These are phyloP conservation scores for Debaryomyces castellii DNA, from an alignment of 805 yeast genomes.

Conservation along the genomic window DNA sequence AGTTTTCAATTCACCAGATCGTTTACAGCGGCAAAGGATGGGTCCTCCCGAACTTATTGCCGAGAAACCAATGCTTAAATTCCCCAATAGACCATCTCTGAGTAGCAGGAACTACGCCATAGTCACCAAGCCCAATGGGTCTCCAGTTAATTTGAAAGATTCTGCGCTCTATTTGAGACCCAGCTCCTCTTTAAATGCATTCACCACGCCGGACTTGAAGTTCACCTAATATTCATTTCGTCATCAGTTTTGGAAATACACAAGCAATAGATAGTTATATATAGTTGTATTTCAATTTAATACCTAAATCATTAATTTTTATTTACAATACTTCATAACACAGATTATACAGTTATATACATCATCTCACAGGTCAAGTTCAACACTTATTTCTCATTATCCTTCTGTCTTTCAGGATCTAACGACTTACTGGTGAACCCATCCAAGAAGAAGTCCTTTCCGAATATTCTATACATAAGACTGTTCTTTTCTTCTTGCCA, in stretches of 20 bases:
- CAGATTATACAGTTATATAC: background rate
- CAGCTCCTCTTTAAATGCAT: conserved; percentile 11
- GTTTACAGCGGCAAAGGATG: background rate
- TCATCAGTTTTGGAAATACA: no score
- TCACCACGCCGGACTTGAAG: conserved; percentile 17
- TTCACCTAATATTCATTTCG: background rate
- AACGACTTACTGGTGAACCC: conserved; percentile 45
- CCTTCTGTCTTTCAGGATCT: conserved; percentile 8
- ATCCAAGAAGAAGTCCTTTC: conserved; percentile 41
- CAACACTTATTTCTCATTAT: background rate
- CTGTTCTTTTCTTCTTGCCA: conserved; percentile 40
- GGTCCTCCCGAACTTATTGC: conserved; percentile 9
- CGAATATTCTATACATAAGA: conserved; percentile 37
- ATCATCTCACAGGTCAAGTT: no score
- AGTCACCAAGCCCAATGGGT: conserved; percentile 5
- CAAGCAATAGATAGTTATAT: no score
- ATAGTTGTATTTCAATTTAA: no score
- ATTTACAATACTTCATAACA: background rate
- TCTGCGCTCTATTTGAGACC: conserved; percentile 1
- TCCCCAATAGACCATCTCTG: background rate
- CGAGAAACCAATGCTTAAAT: background rate
- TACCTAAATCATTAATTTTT: no score
- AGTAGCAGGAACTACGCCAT: conserved; percentile 5
- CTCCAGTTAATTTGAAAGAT: background rate
- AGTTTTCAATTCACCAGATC: conserved; percentile 27